Percentiles rank a stretch among this genome's conserved stretches.
phyloP scores from a whole-genome alignment of 306 rosid species.

The Rosa lucieae region DNA sequence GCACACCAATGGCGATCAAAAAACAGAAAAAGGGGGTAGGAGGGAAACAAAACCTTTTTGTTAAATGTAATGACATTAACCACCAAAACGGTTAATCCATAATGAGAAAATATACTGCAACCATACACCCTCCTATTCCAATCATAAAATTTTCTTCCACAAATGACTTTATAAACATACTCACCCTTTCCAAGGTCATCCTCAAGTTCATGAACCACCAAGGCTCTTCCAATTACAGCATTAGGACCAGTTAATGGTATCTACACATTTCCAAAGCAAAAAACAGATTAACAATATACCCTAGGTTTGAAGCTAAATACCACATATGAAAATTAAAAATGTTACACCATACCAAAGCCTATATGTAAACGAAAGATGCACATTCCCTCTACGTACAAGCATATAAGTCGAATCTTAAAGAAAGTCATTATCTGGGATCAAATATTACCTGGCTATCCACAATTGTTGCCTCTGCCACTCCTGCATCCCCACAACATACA shows the following conservation, averaged over 20 bases:
- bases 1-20: conserved; percentile 22
- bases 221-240: conserved; percentile 80
- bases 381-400: not conserved
- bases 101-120: not conserved
- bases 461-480: conserved; percentile 73
- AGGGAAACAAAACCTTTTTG: not conserved
- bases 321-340: not conserved
- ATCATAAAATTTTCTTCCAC: not conserved
- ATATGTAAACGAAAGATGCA: not conserved
- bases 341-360: not conserved
- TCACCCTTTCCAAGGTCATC: conserved; percentile 91
- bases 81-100: not conserved
- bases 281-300: conserved; percentile 13
- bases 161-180: conserved; percentile 20
- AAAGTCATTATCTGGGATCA: conserved; percentile 2
- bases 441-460: conserved; percentile 68
- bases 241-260: conserved; percentile 72
- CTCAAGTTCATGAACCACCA: conserved; percentile 82
- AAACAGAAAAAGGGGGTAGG: not conserved
- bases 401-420: not conserved
- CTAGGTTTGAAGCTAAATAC: not conserved
- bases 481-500: conserved; percentile 33
- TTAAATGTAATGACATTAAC: not conserved
- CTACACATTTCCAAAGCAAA: conserved; percentile 36
- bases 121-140: not conserved